Base-by-base conservation (phyloP, 1,284 basidiomycete species). In the Sporisorium scitamineum region DNA sequence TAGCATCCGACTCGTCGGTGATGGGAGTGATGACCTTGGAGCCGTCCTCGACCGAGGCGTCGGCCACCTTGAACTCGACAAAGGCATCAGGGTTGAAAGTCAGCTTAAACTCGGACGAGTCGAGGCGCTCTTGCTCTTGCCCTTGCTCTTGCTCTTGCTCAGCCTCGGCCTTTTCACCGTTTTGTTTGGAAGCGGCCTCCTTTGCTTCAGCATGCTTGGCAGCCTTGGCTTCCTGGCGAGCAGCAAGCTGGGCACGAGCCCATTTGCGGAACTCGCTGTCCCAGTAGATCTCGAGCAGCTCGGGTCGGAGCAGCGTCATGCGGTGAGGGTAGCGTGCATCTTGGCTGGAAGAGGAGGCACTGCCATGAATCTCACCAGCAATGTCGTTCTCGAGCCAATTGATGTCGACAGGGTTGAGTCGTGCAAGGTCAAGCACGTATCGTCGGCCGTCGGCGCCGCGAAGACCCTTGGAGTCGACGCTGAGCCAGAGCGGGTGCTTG, bases 81-180 rank as follows among this genome's bases (percentile, higher is more conserved):
- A 89, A 90, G 16, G 89, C 89, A 78, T 90, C 89, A 5, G 89
- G 87, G 85, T 90, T 89, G 87, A 89, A 89, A 54, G 85, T 79
- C 34, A 90, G 86, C 69, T 87, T 85, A 81, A 89, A 89, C 54
- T 86, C 77, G 80, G 86, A 79, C 54, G 85, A 81, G 75, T 84
- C 84, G 37, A 85, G 62, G 26, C 70, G 74, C 47, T 82, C 75
- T 1, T 76, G 74, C 63, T 78, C 72, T 48, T 48, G 47, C 47
- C 72, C 72, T 41, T 37, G 34, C 16, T 78, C 72, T 48, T 48
- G 47, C 47, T 74, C 72, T 41, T 37, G 34, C 16, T 79, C 68
- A 2, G 62, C 27, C 42, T 68, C 61, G 22, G 51, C 54, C 39
- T 60, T 56, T 13, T 62, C 75, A 22, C 32, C 54, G 18, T 61